Conservation (phyloP, 2,329 filamentous ascomycete genomes). For the Cordyceps sp. region DNA sequence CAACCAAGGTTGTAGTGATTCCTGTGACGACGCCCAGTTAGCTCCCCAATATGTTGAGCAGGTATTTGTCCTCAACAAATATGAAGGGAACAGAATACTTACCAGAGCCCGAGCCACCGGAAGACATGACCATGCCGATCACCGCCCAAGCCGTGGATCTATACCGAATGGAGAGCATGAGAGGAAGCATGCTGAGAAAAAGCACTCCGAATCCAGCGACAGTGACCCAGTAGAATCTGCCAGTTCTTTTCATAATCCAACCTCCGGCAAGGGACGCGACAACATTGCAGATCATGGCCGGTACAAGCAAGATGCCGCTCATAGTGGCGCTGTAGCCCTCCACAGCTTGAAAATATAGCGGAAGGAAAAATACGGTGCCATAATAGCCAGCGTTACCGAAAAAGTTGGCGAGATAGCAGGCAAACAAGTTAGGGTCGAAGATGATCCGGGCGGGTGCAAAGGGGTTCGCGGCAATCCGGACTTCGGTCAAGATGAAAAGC, state of each 20-base stretch:
- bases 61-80: no score
- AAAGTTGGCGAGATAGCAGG: slow-evolving; percentile 56
- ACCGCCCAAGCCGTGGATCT: slow-evolving; percentile 22
- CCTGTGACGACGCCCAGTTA: no score
- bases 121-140: slow-evolving; percentile 35
- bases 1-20: no score
- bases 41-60: no score
- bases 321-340: slow-evolving; percentile 44
- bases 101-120: slow-evolving; percentile 20
- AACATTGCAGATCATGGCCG: slow-evolving; percentile 45
- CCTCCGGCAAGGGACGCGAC: slow-evolving; percentile 48
- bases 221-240: slow-evolving; percentile 39
- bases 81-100: slow-evolving; percentile 4
- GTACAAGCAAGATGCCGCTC: slow-evolving; percentile 50
- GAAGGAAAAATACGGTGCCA: slow-evolving; percentile 53
- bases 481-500: slow-evolving; percentile 54
- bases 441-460: slow-evolving; percentile 64
- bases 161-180: slow-evolving; percentile 1
- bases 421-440: slow-evolving; percentile 47
- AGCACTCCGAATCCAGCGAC: slow-evolving; percentile 31
- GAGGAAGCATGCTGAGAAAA: slow-evolving; percentile 30
- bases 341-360: slow-evolving; percentile 62
- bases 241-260: slow-evolving; percentile 51
- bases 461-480: slow-evolving; percentile 48
- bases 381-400: slow-evolving; percentile 45